Evolutionary conservation across 805 yeast genomes (phyloP).

Genomic region (Metschnikowia cubensis): DNA sequence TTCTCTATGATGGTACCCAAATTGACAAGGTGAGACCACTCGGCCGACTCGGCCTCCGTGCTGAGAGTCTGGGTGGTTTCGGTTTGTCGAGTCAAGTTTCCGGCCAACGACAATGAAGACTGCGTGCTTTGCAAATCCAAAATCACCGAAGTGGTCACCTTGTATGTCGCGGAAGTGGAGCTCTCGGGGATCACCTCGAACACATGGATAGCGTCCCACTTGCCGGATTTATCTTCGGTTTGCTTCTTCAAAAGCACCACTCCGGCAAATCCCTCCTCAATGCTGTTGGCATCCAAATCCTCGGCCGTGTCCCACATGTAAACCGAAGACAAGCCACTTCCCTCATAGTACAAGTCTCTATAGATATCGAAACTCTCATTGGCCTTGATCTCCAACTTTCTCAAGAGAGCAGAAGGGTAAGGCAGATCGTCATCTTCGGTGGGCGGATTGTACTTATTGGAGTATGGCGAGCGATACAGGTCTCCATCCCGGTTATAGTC

Average conservation of each 20-base stretch:
- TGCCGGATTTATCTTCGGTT: slow-evolving; percentile 46
- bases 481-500: slow-evolving; percentile 96
- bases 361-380: slow-evolving; percentile 91
- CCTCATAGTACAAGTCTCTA: slow-evolving; percentile 91
- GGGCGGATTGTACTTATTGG: slow-evolving; percentile 63
- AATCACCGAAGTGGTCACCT: slow-evolving; percentile 83
- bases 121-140: slow-evolving; percentile 47
- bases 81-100: slow-evolving; percentile 81
- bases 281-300: slow-evolving; percentile 37
- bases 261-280: slow-evolving; percentile 74
- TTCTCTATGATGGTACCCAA: slow-evolving; percentile 85
- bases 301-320: slow-evolving; percentile 88
- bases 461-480: slow-evolving; percentile 87
- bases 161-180: slow-evolving; percentile 46
- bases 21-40: slow-evolving; percentile 74
- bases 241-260: slow-evolving; percentile 81
- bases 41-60: slow-evolving; percentile 37
- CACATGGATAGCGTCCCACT: slow-evolving; percentile 94
- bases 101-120: slow-evolving; percentile 52
- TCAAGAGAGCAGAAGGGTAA: slow-evolving; percentile 59
- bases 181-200: slow-evolving; percentile 59
- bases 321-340: slow-evolving; percentile 77
- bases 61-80: slow-evolving; percentile 49
- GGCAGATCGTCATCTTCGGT: slow-evolving; percentile 51
- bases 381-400: slow-evolving; percentile 74